A percentile compares a stretch with the other conserved stretches of the same genome.
Conservation (phyloP, 495 filamentous ascomycete species). For the Pyrenopolyporus hunteri region DNA sequence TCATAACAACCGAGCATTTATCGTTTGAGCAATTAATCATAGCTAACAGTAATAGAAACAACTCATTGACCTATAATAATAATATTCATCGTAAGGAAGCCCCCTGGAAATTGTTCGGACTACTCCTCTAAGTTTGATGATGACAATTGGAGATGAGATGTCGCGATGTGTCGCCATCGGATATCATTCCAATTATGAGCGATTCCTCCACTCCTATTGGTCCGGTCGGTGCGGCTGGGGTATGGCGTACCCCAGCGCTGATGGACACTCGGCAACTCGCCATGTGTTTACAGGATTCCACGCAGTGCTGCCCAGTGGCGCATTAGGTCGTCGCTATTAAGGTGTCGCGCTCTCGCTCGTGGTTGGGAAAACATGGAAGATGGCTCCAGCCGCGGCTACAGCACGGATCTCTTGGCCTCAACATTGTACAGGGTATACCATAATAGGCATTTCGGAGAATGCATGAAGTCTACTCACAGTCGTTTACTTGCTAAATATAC, state of each 20-base stretch:
- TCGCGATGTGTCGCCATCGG: constrained; percentile 38
- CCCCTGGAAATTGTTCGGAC: not conserved
- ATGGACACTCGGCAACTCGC: not conserved
- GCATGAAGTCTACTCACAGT: no score
- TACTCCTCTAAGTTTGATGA: constrained; percentile 5
- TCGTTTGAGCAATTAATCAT: constrained; percentile 5
- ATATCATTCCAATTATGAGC: constrained; percentile 7
- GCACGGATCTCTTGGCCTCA: no score
- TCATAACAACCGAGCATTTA: not conserved
- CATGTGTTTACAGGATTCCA: not conserved
- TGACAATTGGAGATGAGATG: constrained; percentile 33
- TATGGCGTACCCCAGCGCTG: not conserved
- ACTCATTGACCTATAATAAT: not conserved
- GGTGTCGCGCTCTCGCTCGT: not conserved
- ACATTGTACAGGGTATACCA: no score
- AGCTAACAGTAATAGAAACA: not conserved
- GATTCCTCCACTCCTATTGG: constrained; percentile 18
- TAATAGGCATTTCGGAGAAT: no score
- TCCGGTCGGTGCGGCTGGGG: not conserved
- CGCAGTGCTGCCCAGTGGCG: not conserved
- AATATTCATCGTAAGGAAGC: not conserved
- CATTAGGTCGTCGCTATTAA: not conserved
- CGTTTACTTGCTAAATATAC: no score
- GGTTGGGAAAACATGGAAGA: no score
- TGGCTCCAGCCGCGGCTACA: no score